These are phyloP conservation scores for Cladophialophora yegresii DNA, from an alignment of 2,329 filamentous ascomycete genomes.

Conservation along the genomic window DNA sequence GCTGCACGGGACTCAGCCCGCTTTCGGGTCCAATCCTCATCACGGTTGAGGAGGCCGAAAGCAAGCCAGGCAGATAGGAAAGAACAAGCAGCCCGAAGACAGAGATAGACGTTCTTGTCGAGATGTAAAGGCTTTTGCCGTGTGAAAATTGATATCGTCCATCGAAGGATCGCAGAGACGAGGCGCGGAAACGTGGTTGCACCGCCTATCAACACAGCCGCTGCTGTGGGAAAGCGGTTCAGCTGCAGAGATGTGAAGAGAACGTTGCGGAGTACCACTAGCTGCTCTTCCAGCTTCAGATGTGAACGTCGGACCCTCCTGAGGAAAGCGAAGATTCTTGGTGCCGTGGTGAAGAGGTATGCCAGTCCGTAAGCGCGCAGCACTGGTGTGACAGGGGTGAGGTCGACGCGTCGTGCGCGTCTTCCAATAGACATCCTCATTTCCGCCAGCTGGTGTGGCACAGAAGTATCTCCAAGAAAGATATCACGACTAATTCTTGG, in stretches of 20 bases:
- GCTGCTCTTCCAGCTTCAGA: conserved; percentile 40
- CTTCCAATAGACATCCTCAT: conserved; percentile 7
- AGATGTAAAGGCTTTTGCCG: neutral
- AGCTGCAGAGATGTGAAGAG: conserved; percentile 34
- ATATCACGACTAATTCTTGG: neutral
- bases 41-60: conserved; percentile 52
- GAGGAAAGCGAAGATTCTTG: conserved; percentile 48
- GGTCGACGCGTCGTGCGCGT: conserved; percentile 4
- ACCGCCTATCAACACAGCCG: conserved; percentile 55
- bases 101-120: neutral
- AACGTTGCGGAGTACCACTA: conserved; percentile 37
- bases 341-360: conserved; percentile 52
- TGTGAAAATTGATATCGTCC: conserved; percentile 32
- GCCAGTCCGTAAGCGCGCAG: conserved; percentile 53
- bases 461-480: neutral
- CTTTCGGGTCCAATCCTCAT: conserved; percentile 33
- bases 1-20: conserved; percentile 25
- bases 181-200: conserved; percentile 50
- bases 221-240: conserved; percentile 41
- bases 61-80: conserved; percentile 54
- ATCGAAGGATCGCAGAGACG: conserved; percentile 38
- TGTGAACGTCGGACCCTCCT: conserved; percentile 41
- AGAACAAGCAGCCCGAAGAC: conserved; percentile 47
- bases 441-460: too few relatives aligned
- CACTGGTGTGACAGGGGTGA: conserved; percentile 35